Base-by-base conservation (phyloP, 345 rosid genomes). In the Linum usitatissimum region DNA sequence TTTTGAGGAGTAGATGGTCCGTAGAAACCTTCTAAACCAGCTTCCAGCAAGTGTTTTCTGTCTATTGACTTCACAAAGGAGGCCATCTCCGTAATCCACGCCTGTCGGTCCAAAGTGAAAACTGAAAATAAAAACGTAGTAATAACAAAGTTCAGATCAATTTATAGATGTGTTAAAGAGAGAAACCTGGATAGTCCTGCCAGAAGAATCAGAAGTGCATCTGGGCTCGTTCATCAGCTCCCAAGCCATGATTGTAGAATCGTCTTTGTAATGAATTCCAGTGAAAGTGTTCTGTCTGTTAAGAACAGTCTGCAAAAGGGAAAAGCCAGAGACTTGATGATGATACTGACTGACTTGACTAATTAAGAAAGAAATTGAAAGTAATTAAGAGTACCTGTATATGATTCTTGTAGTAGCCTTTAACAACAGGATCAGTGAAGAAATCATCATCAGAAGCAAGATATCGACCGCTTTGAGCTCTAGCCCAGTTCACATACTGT, bases 171-270 rank as follows among this genome's bases (percentile, higher is more conserved):
- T 23, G 28, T 23, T 23, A 1, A 9, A 5, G 28, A 19, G 18
- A 18, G 2, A 14, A 42, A 72, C 76, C 71, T 73, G 76, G 55
- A 73, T 73, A 2, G 72, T 73, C 30, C 69, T 64, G 55, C 76
- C 76, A 42, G 76, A 68, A 53, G 63, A 42, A 64, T 73, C 76
- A 21, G 76, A 73, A 30, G 66, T 68, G 66, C 76, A 73, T 64
- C 76, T 68, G 30, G 76, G 76, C 69, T 73, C 76, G 49, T 73
- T 73, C 72, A 73, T 73, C 4, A 73, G 76, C 53, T 64, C 67
- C 70, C 78, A 73, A 13, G 76, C 76, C 76, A 73, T 73, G 59
- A 73, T 73, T 34, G 72, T 68, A 34, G 76, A 66, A 60, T 73
- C 76, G 48, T 73, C 72, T 60, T 68, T 73, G 66, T 73, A 73